Evolutionary conservation across 805 yeast genomes (phyloP).

Genomic region (Lipomyces chichibuensis): DNA sequence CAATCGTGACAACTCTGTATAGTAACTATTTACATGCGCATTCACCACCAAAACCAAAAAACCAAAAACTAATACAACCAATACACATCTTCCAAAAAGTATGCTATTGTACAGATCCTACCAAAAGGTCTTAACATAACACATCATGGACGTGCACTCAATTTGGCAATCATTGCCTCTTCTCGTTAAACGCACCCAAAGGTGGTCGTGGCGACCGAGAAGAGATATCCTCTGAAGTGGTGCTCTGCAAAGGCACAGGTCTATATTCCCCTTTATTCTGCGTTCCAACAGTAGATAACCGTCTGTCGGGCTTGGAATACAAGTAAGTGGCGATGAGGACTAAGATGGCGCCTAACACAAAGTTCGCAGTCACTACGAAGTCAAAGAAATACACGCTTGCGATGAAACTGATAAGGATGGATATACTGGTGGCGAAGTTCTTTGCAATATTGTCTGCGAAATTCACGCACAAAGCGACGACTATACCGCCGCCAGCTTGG

Average conservation of each 20-base stretch:
- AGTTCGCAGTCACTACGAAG: slow-evolving; percentile 45
- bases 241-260: slow-evolving; percentile 31
- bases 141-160: not conserved
- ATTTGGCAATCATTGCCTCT: not conserved
- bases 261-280: slow-evolving; percentile 15
- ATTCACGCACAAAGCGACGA: slow-evolving; percentile 50
- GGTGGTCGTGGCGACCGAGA: slow-evolving; percentile 19
- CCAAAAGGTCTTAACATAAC: not conserved
- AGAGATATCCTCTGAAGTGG: slow-evolving; percentile 14
- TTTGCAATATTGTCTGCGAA: slow-evolving; percentile 51
- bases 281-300: slow-evolving; percentile 2
- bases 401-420: slow-evolving; percentile 47
- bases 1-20: not conserved
- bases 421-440: slow-evolving; percentile 49
- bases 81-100: not conserved
- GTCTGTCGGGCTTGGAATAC: slow-evolving; percentile 41
- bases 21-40: not conserved
- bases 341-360: slow-evolving; percentile 45
- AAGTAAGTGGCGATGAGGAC: slow-evolving; percentile 47
- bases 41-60: not conserved
- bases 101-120: not conserved
- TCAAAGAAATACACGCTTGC: slow-evolving; percentile 47
- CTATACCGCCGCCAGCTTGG: slow-evolving; percentile 50
- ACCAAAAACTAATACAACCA: not conserved
- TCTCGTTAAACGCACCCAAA: not conserved